phyloP scores from a whole-genome alignment of 2,329 filamentous ascomycete genomes.

The Aspergillus ochraceoroseus region DNA sequence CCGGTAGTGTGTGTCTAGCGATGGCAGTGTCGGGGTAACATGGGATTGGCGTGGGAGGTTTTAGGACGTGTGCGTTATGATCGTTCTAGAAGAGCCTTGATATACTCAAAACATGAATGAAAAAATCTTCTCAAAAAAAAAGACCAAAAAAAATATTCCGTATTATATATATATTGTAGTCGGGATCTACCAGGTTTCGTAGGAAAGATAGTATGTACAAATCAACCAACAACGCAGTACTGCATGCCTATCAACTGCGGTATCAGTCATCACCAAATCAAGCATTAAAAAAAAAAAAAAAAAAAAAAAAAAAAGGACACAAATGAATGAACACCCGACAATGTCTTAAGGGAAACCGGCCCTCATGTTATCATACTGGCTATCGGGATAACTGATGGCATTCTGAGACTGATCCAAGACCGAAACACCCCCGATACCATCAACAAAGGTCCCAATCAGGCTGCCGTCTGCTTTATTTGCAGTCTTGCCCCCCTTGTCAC shows the following conservation, averaged over 20 bases:
- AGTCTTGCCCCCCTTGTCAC: constrained; percentile 59
- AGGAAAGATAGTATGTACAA: constrained; percentile 12
- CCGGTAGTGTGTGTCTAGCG: constrained; percentile 16
- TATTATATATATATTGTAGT: constrained; percentile 8
- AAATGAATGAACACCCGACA: neutral
- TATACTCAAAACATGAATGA: constrained; percentile 13
- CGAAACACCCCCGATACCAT: constrained; percentile 31
- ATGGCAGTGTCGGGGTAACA: constrained; percentile 14
- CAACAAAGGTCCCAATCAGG: constrained; percentile 57
- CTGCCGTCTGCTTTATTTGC: constrained; percentile 48
- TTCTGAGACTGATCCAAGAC: constrained; percentile 37
- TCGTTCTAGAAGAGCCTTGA: constrained; percentile 17
- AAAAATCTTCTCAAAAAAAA: constrained; percentile 16
- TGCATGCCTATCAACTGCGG: too few species aligned
- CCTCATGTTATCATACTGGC: constrained; percentile 40
- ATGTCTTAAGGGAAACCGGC: constrained; percentile 25
- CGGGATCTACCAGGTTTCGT: constrained; percentile 6
- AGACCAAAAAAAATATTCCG: constrained; percentile 9
- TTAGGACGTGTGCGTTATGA: constrained; percentile 19
- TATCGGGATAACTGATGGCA: constrained; percentile 38
- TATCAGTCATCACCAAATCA: too few species aligned
- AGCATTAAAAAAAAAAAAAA: too few species aligned
- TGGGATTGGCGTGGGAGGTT: constrained; percentile 12
- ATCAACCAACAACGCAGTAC: too few species aligned
- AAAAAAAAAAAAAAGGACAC: neutral